These are phyloP conservation scores for Sclerotinia sclerotiorum DNA, from an alignment of 2,329 filamentous ascomycete genomes.

Conservation along the genomic window DNA sequence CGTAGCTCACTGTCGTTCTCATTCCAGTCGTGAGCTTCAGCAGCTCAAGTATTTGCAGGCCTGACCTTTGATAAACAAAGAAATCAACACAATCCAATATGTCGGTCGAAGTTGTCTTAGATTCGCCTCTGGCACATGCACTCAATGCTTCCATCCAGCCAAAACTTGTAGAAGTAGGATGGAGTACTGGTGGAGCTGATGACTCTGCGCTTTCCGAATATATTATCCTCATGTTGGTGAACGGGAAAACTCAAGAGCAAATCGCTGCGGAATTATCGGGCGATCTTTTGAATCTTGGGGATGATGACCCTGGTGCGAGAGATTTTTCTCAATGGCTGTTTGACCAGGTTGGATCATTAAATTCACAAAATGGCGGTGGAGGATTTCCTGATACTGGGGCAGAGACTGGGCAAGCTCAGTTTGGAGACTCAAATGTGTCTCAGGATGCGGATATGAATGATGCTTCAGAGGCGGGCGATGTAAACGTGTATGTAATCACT, in stretches of 20 bases:
- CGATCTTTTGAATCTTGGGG: conserved; percentile 78
- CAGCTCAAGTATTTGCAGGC: conserved; percentile 11
- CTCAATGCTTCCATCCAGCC: conserved; percentile 81
- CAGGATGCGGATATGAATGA: conserved; percentile 76
- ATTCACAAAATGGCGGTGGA: conserved; percentile 59
- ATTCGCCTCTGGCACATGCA: conserved; percentile 81
- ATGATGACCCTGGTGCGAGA: conserved; percentile 78
- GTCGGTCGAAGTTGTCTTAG: conserved; percentile 73
- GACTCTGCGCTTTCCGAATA: conserved; percentile 89
- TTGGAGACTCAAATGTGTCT: conserved; percentile 49
- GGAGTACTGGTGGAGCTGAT: conserved; percentile 75
- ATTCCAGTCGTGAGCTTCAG: conserved; percentile 15
- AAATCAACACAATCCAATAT: conserved; percentile 51
- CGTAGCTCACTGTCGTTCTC: not conserved
- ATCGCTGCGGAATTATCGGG: conserved; percentile 84
- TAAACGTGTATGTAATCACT: conserved; percentile 56
- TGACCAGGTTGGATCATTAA: conserved; percentile 71
- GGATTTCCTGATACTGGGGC: conserved; percentile 19
- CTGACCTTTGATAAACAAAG: conserved; percentile 25
- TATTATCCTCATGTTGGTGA: conserved; percentile 94
- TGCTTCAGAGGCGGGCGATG: conserved; percentile 45
- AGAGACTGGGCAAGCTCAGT: conserved; percentile 52
- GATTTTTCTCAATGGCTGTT: conserved; percentile 95
- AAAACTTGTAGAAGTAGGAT: conserved; percentile 89
- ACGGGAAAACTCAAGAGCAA: conserved; percentile 88